Evolutionary conservation across 495 filamentous ascomycete genomes (phyloP).

Genomic region (Aspergillus nidulans): DNA sequence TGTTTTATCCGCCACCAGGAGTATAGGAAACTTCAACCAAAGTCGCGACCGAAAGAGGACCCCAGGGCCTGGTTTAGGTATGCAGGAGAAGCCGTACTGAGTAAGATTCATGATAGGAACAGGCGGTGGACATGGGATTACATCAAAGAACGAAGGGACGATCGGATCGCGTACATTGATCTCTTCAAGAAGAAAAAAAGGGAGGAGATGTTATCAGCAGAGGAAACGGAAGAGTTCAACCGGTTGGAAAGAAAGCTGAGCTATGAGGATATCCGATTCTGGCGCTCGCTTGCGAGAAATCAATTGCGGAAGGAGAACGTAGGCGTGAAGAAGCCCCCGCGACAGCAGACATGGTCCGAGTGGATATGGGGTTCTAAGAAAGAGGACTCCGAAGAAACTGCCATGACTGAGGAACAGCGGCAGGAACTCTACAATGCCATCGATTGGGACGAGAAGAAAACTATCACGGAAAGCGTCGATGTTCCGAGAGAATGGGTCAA

Average conservation of each 20-base stretch:
- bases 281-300: conserved; percentile 89
- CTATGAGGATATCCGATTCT: conserved; percentile 96
- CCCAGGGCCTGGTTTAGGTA: conserved; percentile 89
- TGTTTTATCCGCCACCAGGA: conserved; percentile 98
- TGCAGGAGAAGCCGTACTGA: conserved; percentile 79
- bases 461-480: conserved; percentile 80
- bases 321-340: conserved; percentile 61
- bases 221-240: conserved; percentile 68
- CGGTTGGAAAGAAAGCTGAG: conserved; percentile 79
- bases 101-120: conserved; percentile 91
- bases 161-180: conserved; percentile 82
- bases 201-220: conserved; percentile 62
- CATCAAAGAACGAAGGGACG: conserved; percentile 85
- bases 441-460: conserved; percentile 96
- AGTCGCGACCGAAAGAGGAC: conserved; percentile 79
- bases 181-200: conserved; percentile 91
- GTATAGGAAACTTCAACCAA: conserved; percentile 90
- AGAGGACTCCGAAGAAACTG: conserved; percentile 62
- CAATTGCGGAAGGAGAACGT: conserved; percentile 93
- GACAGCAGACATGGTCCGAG: conserved; percentile 73
- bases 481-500: conserved; percentile 86
- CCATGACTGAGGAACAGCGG: conserved; percentile 90
- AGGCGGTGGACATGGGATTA: conserved; percentile 90
- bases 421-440: conserved; percentile 97
- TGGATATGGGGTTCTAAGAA: conserved; percentile 86